These are phyloP conservation scores for Saksenaea oblongispora DNA, from an alignment of 371 early-diverging fungal genomes.

Conservation along the genomic window DNA sequence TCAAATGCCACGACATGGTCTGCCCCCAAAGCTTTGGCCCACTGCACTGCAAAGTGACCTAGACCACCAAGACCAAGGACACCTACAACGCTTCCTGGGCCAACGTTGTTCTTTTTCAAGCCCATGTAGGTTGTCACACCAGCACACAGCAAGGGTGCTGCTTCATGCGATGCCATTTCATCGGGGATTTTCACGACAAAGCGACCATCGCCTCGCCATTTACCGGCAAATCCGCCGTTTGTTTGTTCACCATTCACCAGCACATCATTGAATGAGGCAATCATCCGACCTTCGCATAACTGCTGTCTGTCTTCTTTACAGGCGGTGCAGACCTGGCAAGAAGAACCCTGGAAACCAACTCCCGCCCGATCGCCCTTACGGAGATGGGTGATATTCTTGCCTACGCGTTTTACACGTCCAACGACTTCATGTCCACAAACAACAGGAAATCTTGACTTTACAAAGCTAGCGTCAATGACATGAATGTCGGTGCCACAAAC, in stretches of 20 bases:
- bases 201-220: conserved; percentile 48
- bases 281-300: conserved; percentile 44
- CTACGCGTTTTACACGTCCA: conserved; percentile 46
- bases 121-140: conserved; percentile 59
- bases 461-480: conserved; percentile 70
- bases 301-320: conserved; percentile 33
- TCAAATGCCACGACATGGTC: conserved; percentile 36
- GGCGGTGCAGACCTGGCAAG: conserved; percentile 33
- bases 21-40: conserved; percentile 51
- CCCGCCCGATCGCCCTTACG: conserved; percentile 71
- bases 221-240: conserved; percentile 65
- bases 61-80: conserved; percentile 73
- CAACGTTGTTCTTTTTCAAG: conserved; percentile 28
- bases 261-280: conserved; percentile 61
- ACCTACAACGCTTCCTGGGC: conserved; percentile 41
- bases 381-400: conserved; percentile 44
- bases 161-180: conserved; percentile 30
- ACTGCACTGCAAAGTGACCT: conserved; percentile 63
- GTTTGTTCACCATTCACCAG: conserved; percentile 54
- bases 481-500: conserved; percentile 44
- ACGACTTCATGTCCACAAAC: conserved; percentile 69
- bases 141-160: conserved; percentile 2
- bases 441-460: conserved; percentile 57
- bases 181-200: conserved; percentile 55
- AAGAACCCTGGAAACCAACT: conserved; percentile 58